Conservation (phyloP, 192 early-diverging fungal genomes). For the Martensiomyces pterosporus region DNA sequence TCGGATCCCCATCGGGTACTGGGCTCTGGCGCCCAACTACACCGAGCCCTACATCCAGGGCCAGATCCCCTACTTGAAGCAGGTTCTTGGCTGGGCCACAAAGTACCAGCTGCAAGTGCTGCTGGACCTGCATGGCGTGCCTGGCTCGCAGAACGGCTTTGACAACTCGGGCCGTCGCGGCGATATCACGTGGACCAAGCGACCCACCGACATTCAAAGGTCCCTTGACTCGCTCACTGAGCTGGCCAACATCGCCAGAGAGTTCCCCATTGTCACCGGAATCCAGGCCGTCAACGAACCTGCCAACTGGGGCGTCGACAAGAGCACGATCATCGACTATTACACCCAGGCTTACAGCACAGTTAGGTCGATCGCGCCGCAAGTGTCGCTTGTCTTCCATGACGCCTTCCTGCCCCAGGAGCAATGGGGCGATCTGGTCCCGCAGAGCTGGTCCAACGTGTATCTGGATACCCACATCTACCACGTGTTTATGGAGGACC, state of each 20-base stretch:
- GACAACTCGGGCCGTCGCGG: conserved; percentile 49
- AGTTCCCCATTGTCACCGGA: conserved; percentile 22
- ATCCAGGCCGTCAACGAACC: conserved; percentile 52
- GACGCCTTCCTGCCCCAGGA: conserved; percentile 42
- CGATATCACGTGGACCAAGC: conserved; percentile 41
- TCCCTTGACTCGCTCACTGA: conserved; percentile 27
- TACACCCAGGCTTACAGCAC: conserved; percentile 31
- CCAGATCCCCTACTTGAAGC: conserved; percentile 53
- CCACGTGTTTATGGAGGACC: conserved; percentile 44
- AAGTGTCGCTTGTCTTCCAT: conserved; percentile 27
- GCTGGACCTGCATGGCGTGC: conserved; percentile 65
- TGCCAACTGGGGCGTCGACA: conserved; percentile 48
- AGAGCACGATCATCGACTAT: conserved; percentile 26
- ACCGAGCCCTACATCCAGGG: conserved; percentile 62
- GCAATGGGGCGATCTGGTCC: conserved; percentile 36
- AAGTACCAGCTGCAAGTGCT: conserved; percentile 63
- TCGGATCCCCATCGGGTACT: conserved; percentile 68
- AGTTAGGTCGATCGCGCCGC: conserved; percentile 34
- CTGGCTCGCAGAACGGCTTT: conserved; percentile 72
- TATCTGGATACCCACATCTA: conserved; percentile 52
- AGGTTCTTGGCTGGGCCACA: conserved; percentile 58
- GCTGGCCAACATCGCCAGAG: conserved; percentile 35
- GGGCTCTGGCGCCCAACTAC: conserved; percentile 54
- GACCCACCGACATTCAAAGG: conserved; percentile 14
- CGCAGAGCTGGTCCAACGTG: conserved; percentile 26